Percentiles rank a stretch among this genome's conserved stretches.
phyloP scores from a whole-genome alignment of 306 rosid genomes.

The Glycine latifolia region DNA sequence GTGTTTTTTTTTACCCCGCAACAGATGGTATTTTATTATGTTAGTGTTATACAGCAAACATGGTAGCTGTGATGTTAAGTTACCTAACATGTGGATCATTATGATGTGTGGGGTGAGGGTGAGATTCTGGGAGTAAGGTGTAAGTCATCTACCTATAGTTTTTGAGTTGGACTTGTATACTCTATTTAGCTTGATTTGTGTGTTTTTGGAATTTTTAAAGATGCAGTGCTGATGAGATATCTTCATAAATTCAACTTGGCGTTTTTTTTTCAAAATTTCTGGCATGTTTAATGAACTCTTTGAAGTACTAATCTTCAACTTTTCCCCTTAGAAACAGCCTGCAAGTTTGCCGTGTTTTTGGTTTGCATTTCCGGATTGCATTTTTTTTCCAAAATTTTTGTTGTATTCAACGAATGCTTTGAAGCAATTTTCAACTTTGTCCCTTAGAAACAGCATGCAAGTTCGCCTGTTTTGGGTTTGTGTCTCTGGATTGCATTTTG shows the following conservation, averaged over 20 bases:
- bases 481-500: background rate
- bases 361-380: background rate
- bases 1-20: background rate
- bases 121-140: conserved; percentile 47
- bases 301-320: too few species aligned
- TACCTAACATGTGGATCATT: conserved; percentile 56
- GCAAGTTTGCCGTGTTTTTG: too few species aligned
- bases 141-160: conserved; percentile 44
- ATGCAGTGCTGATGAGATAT: conserved; percentile 26
- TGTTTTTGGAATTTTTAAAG: background rate
- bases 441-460: background rate
- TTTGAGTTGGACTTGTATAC: conserved; percentile 31
- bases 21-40: conserved; percentile 10
- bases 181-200: conserved; percentile 8
- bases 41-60: conserved; percentile 1
- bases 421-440: background rate
- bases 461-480: background rate
- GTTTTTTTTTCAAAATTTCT: too few species aligned
- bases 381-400: background rate
- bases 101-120: background rate
- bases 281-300: too few species aligned
- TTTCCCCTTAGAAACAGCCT: too few species aligned
- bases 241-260: background rate
- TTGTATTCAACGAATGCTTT: background rate
- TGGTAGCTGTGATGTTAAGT: conserved; percentile 55